Conservation (phyloP, 305 asterid species). For the Solanum hybrid region DNA sequence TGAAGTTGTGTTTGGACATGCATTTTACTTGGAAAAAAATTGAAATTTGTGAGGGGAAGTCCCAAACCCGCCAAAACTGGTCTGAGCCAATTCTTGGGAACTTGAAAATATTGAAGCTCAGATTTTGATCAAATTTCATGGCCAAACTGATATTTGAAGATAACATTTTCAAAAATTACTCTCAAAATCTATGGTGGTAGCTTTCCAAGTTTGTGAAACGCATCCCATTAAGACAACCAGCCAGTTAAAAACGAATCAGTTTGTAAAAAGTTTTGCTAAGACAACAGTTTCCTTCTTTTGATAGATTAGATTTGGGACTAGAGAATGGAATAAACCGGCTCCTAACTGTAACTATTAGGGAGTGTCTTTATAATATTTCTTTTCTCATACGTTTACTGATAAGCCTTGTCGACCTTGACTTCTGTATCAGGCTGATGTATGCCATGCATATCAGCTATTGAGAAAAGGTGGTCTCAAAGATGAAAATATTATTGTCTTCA, state of each 20-base stretch:
- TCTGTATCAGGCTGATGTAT: slow-evolving; percentile 72
- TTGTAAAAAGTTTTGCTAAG: neutral
- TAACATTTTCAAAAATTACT: neutral
- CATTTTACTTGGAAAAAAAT: neutral
- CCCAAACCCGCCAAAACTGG: neutral
- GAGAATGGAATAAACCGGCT: neutral
- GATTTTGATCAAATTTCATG: neutral
- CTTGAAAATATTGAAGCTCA: neutral
- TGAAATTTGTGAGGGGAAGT: neutral
- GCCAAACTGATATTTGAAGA: neutral
- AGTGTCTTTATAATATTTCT: neutral
- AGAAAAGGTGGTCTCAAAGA: slow-evolving; percentile 88
- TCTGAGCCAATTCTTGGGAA: neutral
- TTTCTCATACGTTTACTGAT: neutral
- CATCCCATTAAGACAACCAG: neutral
- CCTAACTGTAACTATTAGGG: neutral
- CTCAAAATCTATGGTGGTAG: neutral
- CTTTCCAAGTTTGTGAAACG: neutral
- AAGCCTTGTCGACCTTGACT: neutral
- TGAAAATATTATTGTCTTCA: slow-evolving; percentile 82
- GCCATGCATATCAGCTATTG: slow-evolving; percentile 91
- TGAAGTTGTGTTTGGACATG: neutral
- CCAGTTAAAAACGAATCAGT: neutral
- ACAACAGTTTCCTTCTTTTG: neutral
- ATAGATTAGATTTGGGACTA: slow-evolving; percentile 1